These are phyloP conservation scores for Leishmania guyanensis DNA, from an alignment of 208 protist genomes.

Conservation along the genomic window DNA sequence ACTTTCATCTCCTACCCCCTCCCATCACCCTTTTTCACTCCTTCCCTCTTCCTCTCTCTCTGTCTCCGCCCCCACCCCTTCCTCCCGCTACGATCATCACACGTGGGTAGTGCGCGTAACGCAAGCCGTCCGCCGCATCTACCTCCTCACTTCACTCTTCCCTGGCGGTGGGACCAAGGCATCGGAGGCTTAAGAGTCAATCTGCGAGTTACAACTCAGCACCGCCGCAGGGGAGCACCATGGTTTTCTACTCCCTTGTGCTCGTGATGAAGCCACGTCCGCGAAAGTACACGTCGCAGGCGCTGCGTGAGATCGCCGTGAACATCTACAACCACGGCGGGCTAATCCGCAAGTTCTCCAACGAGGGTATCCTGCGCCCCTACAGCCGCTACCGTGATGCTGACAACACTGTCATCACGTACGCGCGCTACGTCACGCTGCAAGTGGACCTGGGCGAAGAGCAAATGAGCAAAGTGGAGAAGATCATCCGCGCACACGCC, in stretches of 20 bases:
- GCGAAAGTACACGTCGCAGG: conserved; percentile 72
- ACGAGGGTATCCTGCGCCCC: conserved; percentile 90
- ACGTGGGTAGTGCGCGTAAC: neutral
- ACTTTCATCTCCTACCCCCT: neutral
- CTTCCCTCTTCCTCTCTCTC: neutral
- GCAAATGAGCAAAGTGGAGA: conserved; percentile 77
- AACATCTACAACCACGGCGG: conserved; percentile 78
- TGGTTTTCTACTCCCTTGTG: conserved; percentile 90
- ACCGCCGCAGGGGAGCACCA: conserved; percentile 9
- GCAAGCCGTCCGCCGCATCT: conserved; percentile 1
- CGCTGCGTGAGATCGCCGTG: conserved; percentile 78
- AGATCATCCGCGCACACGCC: conserved; percentile 77
- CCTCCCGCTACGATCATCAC: neutral
- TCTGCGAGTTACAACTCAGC: neutral
- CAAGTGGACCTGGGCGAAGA: conserved; percentile 89
- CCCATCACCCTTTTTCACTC: neutral
- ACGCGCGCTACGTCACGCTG: conserved; percentile 84
- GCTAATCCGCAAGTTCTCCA: conserved; percentile 79
- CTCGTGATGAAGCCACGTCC: conserved; percentile 85
- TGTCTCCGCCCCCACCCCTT: neutral
- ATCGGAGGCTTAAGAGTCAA: neutral
- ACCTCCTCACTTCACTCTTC: neutral
- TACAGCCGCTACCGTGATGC: conserved; percentile 84
- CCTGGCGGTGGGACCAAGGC: neutral
- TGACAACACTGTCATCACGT: conserved; percentile 76